Percentiles rank a stretch among this genome's conserved stretches.
Evolutionary conservation across 257 asterid genomes (phyloP).

Genomic region (Nicotiana sylvestris): DNA sequence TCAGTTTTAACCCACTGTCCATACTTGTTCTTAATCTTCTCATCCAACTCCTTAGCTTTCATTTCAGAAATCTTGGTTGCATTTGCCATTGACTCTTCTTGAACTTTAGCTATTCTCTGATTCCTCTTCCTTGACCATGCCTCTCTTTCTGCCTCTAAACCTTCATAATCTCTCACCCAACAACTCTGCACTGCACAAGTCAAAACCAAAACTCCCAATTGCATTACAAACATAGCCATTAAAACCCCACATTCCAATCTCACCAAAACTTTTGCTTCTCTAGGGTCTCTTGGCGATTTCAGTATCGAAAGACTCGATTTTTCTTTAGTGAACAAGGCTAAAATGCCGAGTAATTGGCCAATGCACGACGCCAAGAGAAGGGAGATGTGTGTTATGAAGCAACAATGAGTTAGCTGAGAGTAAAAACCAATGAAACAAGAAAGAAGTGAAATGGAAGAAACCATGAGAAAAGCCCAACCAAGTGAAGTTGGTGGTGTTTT

Average conservation of each 20-base stretch:
- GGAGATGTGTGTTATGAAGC: slow-evolving; percentile 56
- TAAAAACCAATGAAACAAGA: slow-evolving; percentile 62
- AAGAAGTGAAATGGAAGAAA: slow-evolving; percentile 50
- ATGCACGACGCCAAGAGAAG: slow-evolving; percentile 57
- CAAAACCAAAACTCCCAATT: slow-evolving; percentile 45
- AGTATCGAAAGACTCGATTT: slow-evolving; percentile 47
- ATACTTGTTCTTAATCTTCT: slow-evolving; percentile 56
- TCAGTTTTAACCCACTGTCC: slow-evolving; percentile 44
- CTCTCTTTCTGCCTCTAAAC: slow-evolving; percentile 49
- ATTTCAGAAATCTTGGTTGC: slow-evolving; percentile 32
- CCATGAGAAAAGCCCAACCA: slow-evolving; percentile 54
- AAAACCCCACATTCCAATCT: slow-evolving; percentile 76
- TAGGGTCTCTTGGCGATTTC: slow-evolving; percentile 49
- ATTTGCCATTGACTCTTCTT: slow-evolving; percentile 46
- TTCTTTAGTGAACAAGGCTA: slow-evolving; percentile 58
- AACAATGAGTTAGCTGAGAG: slow-evolving; percentile 54
- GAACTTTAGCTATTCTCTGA: slow-evolving; percentile 39
- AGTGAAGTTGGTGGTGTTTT: slow-evolving; percentile 68
- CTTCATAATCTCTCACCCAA: slow-evolving; percentile 48
- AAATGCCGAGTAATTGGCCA: slow-evolving; percentile 49
- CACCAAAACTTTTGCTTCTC: slow-evolving; percentile 61
- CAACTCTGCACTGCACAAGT: slow-evolving; percentile 57
- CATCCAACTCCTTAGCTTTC: slow-evolving; percentile 48
- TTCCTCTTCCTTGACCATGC: slow-evolving; percentile 45
- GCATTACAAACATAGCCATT: slow-evolving; percentile 74